These are phyloP conservation scores for Stephanodiscus triporus DNA, from an alignment of 108 stramenopile genomes.

Conservation along the genomic window DNA sequence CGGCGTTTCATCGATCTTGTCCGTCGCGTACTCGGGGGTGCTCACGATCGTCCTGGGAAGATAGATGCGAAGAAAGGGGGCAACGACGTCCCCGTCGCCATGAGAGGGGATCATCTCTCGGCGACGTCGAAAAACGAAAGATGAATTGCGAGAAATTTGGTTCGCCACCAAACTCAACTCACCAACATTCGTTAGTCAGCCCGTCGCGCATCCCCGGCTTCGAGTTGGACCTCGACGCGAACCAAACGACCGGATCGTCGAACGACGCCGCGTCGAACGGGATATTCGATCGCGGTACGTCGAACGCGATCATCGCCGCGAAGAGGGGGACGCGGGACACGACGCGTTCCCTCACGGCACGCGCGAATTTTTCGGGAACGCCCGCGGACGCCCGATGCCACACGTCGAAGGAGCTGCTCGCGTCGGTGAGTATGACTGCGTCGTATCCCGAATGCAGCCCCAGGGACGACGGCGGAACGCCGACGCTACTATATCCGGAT, in stretches of 20 bases:
- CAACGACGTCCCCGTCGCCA: no score
- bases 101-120: no score
- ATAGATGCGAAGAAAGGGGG: no score
- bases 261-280: constrained; percentile 51
- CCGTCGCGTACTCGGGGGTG: constrained; percentile 60
- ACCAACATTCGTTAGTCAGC: constrained; percentile 1
- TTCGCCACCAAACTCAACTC: no score
- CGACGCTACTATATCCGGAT: neutral
- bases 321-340: constrained; percentile 60
- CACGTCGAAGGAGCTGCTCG: constrained; percentile 48
- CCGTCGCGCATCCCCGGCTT: constrained; percentile 52
- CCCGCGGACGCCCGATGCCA: constrained; percentile 76
- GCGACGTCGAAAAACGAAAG: no score
- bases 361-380: constrained; percentile 53
- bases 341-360: constrained; percentile 31
- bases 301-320: constrained; percentile 65
- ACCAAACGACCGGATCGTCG: constrained; percentile 55
- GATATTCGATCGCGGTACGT: constrained; percentile 8
- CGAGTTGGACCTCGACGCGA: constrained; percentile 52
- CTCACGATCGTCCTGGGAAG: constrained; percentile 73
- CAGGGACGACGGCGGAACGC: neutral
- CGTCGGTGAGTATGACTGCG: constrained; percentile 67
- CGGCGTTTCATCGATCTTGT: constrained; percentile 54
- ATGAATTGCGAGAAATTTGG: no score
- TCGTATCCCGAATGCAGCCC: constrained; percentile 50